phyloP scores from a whole-genome alignment of 2,329 filamentous ascomycete species.

The Microdochium bolleyi region DNA sequence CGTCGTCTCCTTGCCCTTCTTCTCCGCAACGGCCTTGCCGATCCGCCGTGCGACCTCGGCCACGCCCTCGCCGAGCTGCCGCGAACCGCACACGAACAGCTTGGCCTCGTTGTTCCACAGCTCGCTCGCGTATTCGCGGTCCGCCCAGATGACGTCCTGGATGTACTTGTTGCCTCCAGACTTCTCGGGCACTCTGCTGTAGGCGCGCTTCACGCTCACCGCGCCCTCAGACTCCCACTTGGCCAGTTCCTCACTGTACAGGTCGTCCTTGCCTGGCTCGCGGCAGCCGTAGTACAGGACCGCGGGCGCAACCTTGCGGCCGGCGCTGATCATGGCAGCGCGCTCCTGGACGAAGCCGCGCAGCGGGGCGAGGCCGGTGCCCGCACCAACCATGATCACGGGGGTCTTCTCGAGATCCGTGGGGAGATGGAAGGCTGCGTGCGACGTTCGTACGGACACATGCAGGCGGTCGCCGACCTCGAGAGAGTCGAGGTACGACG shows the following conservation, averaged over 20 bases:
- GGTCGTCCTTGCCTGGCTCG: conserved; percentile 29
- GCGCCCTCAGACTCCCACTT: conserved; percentile 39
- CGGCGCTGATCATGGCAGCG: conserved; percentile 19
- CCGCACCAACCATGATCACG: conserved; percentile 20
- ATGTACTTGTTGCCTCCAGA: conserved; percentile 14
- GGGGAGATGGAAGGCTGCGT: conserved; percentile 14
- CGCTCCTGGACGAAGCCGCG: conserved; percentile 38
- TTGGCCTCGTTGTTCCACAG: conserved; percentile 23
- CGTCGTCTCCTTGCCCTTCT: conserved; percentile 2
- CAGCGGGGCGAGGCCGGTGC: conserved; percentile 37
- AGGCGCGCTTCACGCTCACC: conserved; percentile 42
- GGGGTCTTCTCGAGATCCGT: conserved; percentile 14
- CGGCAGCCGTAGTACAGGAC: conserved; percentile 42
- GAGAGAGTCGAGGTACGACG: conserved; percentile 27
- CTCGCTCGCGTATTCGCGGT: conserved; percentile 6
- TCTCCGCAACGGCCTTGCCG: conserved; percentile 11
- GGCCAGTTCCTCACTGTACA: conserved; percentile 32
- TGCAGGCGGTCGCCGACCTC: conserved; percentile 6
- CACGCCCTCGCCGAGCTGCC: conserved; percentile 24
- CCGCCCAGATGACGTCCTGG: conserved; percentile 13
- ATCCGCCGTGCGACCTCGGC: conserved; percentile 21
- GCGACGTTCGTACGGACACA: conserved; percentile 5
- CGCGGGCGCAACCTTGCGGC: conserved; percentile 32
- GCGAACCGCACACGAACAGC: conserved; percentile 48
- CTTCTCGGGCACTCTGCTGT: conserved; percentile 29